A percentile compares a stretch with the other conserved stretches of the same genome.
phyloP scores from a whole-genome alignment of 1,139 yeast genomes.

The Blastobotrys raffinosifermentans region DNA sequence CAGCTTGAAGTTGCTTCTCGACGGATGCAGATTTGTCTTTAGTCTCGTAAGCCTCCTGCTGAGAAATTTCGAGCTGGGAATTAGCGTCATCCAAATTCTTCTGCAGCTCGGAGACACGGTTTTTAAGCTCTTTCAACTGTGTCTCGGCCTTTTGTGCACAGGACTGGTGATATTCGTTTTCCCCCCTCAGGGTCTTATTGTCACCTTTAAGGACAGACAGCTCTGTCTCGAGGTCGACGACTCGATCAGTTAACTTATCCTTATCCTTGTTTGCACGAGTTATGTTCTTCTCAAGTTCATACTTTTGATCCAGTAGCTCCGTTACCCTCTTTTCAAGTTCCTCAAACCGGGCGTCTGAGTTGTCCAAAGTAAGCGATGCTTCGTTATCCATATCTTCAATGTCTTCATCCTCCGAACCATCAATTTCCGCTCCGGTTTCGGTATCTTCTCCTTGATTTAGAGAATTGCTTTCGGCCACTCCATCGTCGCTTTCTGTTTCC shows the following conservation, averaged over 20 bases:
- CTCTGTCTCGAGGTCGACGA: constrained; percentile 22
- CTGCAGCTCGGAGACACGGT: constrained; percentile 17
- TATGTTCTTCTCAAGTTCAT: not conserved
- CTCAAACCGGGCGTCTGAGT: constrained; percentile 16
- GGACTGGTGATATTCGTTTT: constrained; percentile 19
- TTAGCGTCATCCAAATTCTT: constrained; percentile 14
- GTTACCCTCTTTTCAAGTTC: constrained; percentile 17
- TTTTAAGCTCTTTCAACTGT: constrained; percentile 14
- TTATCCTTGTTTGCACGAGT: constrained; percentile 4
- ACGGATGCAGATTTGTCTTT: constrained; percentile 14
- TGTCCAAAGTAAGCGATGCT: constrained; percentile 6
- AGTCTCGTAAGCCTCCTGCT: constrained; percentile 14
- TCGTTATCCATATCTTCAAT: constrained; percentile 1
- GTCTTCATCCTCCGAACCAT: not conserved
- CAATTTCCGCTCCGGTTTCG: not conserved
- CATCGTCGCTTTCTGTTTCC: not conserved
- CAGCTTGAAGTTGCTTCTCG: constrained; percentile 17
- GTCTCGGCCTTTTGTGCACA: constrained; percentile 18
- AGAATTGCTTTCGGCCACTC: not conserved
- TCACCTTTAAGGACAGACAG: constrained; percentile 21
- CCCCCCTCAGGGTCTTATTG: constrained; percentile 19
- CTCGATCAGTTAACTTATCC: constrained; percentile 10
- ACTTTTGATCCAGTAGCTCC: constrained; percentile 7
- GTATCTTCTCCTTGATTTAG: not conserved
- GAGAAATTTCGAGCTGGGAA: constrained; percentile 16